phyloP scores from a whole-genome alignment of 352 stramenopile species.

The Phytopythium helicoides region DNA sequence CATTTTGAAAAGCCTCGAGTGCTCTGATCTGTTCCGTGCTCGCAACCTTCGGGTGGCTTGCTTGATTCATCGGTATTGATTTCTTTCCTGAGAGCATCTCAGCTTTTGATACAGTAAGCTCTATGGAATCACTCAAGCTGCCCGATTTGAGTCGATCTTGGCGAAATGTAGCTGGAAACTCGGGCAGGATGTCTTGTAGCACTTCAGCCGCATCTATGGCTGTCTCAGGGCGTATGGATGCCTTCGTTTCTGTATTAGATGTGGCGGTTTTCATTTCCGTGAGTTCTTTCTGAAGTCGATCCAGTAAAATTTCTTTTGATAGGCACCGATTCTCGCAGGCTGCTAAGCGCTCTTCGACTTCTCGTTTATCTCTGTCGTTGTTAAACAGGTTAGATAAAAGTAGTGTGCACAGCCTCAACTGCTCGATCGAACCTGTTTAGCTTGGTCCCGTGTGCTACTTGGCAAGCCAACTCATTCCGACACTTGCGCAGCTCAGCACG shows the following conservation, averaged over 20 bases:
- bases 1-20: slow-evolving; percentile 5
- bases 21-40: not conserved
- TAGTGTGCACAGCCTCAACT: not conserved
- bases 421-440: slow-evolving; percentile 55
- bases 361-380: slow-evolving; percentile 47
- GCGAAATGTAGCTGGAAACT: too few relatives aligned
- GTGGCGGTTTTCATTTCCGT: slow-evolving; percentile 40
- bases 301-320: slow-evolving; percentile 32
- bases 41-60: too few relatives aligned
- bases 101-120: too few relatives aligned
- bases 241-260: too few relatives aligned
- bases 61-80: too few relatives aligned
- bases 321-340: slow-evolving; percentile 31
- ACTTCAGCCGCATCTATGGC: too few relatives aligned
- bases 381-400: not conserved
- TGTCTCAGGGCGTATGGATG: not conserved
- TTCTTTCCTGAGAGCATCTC: too few relatives aligned
- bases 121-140: too few relatives aligned
- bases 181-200: too few relatives aligned
- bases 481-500: slow-evolving; percentile 42
- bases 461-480: slow-evolving; percentile 48
- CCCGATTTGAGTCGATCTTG: too few relatives aligned
- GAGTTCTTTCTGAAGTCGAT: slow-evolving; percentile 26
- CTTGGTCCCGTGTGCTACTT: slow-evolving; percentile 36
- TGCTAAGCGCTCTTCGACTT: slow-evolving; percentile 42